phyloP scores from a whole-genome alignment of 495 filamentous ascomycete genomes.

The Penicillium bialowiezense region DNA sequence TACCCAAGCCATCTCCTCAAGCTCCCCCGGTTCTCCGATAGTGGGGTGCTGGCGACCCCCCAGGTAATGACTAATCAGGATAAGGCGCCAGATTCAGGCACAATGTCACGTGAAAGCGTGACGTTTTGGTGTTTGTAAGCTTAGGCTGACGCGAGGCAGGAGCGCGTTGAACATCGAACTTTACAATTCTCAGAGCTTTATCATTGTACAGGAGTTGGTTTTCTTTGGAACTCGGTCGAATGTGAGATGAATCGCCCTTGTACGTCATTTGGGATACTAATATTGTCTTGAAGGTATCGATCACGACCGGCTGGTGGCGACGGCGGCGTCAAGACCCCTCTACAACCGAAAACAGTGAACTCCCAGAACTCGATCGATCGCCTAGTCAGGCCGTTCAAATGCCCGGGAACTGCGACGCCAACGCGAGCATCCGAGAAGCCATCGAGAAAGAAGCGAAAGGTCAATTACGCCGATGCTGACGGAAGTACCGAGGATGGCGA shows the following conservation, averaged over 20 bases:
- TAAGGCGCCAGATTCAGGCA: no score
- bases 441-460: slow-evolving; percentile 78
- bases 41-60: slow-evolving; percentile 4
- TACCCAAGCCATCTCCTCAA: background rate
- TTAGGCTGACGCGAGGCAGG: slow-evolving; percentile 22
- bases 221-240: slow-evolving; percentile 2
- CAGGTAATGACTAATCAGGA: no score
- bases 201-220: slow-evolving; percentile 9
- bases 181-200: background rate
- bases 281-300: slow-evolving; percentile 39
- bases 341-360: slow-evolving; percentile 39
- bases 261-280: background rate
- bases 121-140: slow-evolving; percentile 34
- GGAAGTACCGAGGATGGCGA: slow-evolving; percentile 63
- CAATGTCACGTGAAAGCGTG: slow-evolving; percentile 19
- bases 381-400: slow-evolving; percentile 87
- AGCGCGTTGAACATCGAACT: slow-evolving; percentile 21
- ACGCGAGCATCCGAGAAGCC: slow-evolving; percentile 77
- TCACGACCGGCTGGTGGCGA: slow-evolving; percentile 29
- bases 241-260: slow-evolving; percentile 11
- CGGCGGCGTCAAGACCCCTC: slow-evolving; percentile 37
- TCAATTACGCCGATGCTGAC: slow-evolving; percentile 85
- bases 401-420: slow-evolving; percentile 74
- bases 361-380: slow-evolving; percentile 62
- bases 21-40: slow-evolving; percentile 7